Evolutionary conservation across 768 basidiomycete species (phyloP), one percentile per base, ranked within the genome.

Genomic region (Lanmaoa rubissima): DNA sequence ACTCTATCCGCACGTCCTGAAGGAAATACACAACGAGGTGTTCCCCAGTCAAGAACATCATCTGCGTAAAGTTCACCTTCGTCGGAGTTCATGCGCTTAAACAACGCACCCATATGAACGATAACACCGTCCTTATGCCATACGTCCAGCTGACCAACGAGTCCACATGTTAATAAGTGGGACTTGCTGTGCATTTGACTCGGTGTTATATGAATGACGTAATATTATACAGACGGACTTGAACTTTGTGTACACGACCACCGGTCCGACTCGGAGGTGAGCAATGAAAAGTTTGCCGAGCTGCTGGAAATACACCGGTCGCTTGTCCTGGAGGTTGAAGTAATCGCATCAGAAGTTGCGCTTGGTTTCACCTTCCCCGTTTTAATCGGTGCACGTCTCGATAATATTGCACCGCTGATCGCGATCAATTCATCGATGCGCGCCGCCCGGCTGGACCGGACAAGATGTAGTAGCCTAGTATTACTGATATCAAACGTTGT

Each of bases 141-240:
- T 56, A 48, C 41, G 53, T 54, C 48, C 64, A 58, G 64, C 57
- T 64, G 60, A 61, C 58, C 28, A 38, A 61, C 57, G 48, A 7
- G 12, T 12, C 47, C 46, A 46, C 36, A 55, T 58, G 55, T 54
- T 57, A 57, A 64, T 55, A 28, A 28, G 28, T 32, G 13, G 19
- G 39, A 46, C 39, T 21, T 62, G 60, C 61, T 60, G 61, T 61
- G 58, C 42, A 17, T 54, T 54, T 51, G 55, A 45, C 53, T 51
- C 51, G 48, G 62, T 54, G 53, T 14, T 57, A 60, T 62, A 59
- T 61, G 57, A 60, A 70, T 69, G 67, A 71, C 67, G 69, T 69
- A 61, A 69, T 69, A 54, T 28, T 28, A 28, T 41, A 38, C 39
- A 42, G 36, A 66, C 53, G 51, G 57, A 56, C 55, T 58, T 68